phyloP scores from a whole-genome alignment of 257 asterid genomes.

The Capsicum chinense region DNA sequence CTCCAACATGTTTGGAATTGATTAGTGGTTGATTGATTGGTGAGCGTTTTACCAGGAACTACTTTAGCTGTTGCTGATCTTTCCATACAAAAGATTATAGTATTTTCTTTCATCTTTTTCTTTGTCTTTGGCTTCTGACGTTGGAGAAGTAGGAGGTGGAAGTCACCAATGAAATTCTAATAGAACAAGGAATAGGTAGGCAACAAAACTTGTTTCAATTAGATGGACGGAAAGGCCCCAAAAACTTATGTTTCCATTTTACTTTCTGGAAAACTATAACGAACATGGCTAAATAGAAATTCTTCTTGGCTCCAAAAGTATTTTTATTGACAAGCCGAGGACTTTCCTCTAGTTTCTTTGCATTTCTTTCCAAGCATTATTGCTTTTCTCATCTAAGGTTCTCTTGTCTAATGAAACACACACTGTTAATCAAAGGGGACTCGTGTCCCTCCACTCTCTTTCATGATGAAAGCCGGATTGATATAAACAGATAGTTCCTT shows the following conservation, averaged over 20 bases:
- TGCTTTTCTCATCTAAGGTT: neutral
- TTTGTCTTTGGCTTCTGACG: neutral
- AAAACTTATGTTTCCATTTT: neutral
- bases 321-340: neutral
- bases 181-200: constrained; percentile 3
- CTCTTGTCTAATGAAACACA: neutral
- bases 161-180: neutral
- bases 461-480: neutral
- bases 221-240: neutral
- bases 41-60: neutral
- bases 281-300: neutral
- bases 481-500: neutral
- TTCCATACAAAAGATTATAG: neutral
- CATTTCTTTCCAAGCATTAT: neutral
- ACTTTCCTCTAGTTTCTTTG: neutral
- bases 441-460: neutral
- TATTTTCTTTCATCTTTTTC: neutral
- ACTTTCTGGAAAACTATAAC: neutral
- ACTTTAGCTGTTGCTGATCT: neutral
- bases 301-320: neutral
- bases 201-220: neutral
- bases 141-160: neutral
- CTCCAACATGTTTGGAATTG: neutral
- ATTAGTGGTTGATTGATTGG: neutral
- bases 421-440: neutral